These are phyloP conservation scores for Monosporascus cannonballus DNA, from an alignment of 2,329 filamentous ascomycete species.

Conservation along the genomic window DNA sequence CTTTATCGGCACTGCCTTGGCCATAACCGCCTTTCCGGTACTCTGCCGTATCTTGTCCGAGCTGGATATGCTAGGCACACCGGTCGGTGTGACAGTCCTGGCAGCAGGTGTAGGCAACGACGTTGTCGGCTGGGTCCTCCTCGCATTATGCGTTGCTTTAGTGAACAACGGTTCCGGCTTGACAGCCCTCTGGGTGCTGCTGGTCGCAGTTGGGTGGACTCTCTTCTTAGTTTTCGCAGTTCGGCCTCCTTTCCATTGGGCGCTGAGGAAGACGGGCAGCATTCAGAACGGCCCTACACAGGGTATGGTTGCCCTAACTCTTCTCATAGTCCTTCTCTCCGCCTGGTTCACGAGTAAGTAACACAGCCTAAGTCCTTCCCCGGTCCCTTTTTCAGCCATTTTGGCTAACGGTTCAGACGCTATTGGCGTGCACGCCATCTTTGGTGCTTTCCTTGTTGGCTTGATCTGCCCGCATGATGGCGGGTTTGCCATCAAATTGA, in stretches of 20 bases:
- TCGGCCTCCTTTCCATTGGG: conserved; percentile 67
- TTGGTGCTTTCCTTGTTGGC: conserved; percentile 85
- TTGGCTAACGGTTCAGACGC: conserved; percentile 52
- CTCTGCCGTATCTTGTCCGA: conserved; percentile 91
- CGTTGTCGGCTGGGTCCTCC: conserved; percentile 82
- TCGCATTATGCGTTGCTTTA: conserved; percentile 87
- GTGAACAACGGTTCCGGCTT: conserved; percentile 83
- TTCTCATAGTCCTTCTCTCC: conserved; percentile 69
- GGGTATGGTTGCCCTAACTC: conserved; percentile 72
- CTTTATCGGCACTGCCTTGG: conserved; percentile 89
- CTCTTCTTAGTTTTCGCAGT: conserved; percentile 69
- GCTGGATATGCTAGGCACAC: conserved; percentile 74
- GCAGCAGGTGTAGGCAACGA: conserved; percentile 93
- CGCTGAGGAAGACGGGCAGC: conserved; percentile 67
- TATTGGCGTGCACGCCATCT: conserved; percentile 91
- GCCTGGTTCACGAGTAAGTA: conserved; percentile 47
- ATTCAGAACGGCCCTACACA: conserved; percentile 86
- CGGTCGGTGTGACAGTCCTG: conserved; percentile 84
- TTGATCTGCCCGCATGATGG: conserved; percentile 86
- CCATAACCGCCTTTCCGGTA: conserved; percentile 88
- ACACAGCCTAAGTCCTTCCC: background rate
- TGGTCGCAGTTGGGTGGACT: conserved; percentile 69
- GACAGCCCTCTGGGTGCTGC: conserved; percentile 76
- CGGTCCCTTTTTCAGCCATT: background rate
- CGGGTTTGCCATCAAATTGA: conserved; percentile 84